Evolutionary conservation across 1,284 basidiomycete species (phyloP).

Genomic region (Wolfiporia cocos): DNA sequence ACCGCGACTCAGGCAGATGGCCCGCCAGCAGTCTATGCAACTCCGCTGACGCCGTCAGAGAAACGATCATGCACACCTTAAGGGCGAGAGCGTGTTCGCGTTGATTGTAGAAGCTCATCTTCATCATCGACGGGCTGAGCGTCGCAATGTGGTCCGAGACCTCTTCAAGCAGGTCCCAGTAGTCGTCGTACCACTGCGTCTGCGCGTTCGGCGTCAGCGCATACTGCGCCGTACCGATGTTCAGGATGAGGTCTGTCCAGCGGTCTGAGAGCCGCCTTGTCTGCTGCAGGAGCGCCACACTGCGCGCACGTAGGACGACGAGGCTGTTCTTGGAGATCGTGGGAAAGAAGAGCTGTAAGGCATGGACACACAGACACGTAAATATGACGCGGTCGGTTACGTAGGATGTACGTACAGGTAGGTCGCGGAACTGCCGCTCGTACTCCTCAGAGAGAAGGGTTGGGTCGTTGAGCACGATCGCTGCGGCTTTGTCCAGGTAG

Average conservation of each 20-base stretch:
- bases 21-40: slow-evolving; percentile 12
- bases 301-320: slow-evolving; percentile 16
- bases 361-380: too few relatives aligned
- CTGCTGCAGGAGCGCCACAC: slow-evolving; percentile 6
- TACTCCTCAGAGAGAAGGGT: slow-evolving; percentile 12
- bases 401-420: slow-evolving; percentile 13
- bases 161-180: slow-evolving; percentile 22
- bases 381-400: too few relatives aligned
- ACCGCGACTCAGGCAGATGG: slow-evolving; percentile 13
- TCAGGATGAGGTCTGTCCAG: slow-evolving; percentile 10
- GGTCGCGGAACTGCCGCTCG: slow-evolving; percentile 15
- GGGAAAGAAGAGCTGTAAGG: slow-evolving; percentile 13
- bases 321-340: slow-evolving; percentile 16
- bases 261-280: slow-evolving; percentile 5
- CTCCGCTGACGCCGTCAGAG: slow-evolving; percentile 14
- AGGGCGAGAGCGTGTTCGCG: slow-evolving; percentile 15
- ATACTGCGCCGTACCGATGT: slow-evolving; percentile 1
- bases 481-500: slow-evolving; percentile 20
- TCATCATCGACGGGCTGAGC: slow-evolving; percentile 18
- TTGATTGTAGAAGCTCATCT: slow-evolving; percentile 15
- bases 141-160: slow-evolving; percentile 15
- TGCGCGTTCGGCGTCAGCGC: slow-evolving; percentile 8
- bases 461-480: slow-evolving; percentile 17
- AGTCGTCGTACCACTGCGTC: slow-evolving; percentile 18
- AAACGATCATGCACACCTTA: slow-evolving; percentile 15